Percentiles rank a stretch among this genome's conserved stretches.
Evolutionary conservation across 208 protist species (phyloP).

Genomic region (Leishmania braziliensis): DNA sequence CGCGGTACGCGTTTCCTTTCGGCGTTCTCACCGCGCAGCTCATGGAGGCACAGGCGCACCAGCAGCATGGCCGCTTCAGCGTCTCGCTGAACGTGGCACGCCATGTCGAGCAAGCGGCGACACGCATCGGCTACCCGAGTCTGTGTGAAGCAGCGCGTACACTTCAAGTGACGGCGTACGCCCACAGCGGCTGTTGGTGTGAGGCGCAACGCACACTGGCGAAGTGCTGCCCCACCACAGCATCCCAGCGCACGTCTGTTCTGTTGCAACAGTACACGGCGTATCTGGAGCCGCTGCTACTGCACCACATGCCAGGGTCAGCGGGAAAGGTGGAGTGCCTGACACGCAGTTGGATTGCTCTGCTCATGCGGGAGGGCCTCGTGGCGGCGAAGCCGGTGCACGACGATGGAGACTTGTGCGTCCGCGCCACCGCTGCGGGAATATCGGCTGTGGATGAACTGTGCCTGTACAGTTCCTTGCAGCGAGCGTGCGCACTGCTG

Average conservation of each 20-base stretch:
- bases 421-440: neutral
- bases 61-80: conserved; percentile 38
- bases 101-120: conserved; percentile 32
- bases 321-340: conserved; percentile 2
- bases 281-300: conserved; percentile 28
- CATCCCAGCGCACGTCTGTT: conserved; percentile 1
- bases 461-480: conserved; percentile 24
- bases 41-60: conserved; percentile 47
- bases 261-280: conserved; percentile 28
- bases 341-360: conserved; percentile 21
- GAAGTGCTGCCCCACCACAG: conserved; percentile 13
- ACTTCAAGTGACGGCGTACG: conserved; percentile 19
- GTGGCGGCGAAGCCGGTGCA: neutral
- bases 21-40: conserved; percentile 65
- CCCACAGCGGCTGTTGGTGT: conserved; percentile 13
- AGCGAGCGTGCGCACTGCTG: conserved; percentile 11
- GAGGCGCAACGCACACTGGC: conserved; percentile 13
- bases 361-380: conserved; percentile 15
- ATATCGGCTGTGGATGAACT: conserved; percentile 14
- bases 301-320: neutral
- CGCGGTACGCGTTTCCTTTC: conserved; percentile 54
- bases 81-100: conserved; percentile 33
- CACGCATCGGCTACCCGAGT: conserved; percentile 46
- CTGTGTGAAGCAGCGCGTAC: conserved; percentile 21
- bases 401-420: neutral